phyloP scores from a whole-genome alignment of 805 yeast genomes.

The Priceomyces fermenticarens region DNA sequence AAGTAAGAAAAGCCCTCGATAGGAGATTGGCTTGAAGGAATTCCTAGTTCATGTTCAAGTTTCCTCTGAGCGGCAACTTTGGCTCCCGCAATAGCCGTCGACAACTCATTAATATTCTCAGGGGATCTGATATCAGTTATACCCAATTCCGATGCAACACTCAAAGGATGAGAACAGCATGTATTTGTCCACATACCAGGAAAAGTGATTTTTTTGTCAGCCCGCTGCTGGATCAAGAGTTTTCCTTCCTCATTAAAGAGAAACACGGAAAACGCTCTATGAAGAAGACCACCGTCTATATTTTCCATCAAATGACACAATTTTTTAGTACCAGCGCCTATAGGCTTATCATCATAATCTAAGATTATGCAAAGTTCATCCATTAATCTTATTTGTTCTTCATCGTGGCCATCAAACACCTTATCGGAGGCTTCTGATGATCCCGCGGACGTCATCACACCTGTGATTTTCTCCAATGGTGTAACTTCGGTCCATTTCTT shows the following conservation, averaged over 20 bases:
- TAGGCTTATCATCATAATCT: conserved; percentile 80
- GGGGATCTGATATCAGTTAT: conserved; percentile 11
- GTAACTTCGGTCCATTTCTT: conserved; percentile 63
- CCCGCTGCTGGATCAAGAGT: conserved; percentile 89
- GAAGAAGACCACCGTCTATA: conserved; percentile 81
- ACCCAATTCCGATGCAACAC: conserved; percentile 80
- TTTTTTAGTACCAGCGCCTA: conserved; percentile 94
- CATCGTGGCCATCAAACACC: conserved; percentile 83
- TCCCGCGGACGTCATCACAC: conserved; percentile 47
- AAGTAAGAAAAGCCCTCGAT: conserved; percentile 70
- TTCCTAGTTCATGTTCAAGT: conserved; percentile 90
- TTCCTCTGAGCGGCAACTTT: conserved; percentile 89
- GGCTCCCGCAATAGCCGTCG: conserved; percentile 70
- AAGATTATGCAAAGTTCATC: conserved; percentile 93
- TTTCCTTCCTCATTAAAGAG: conserved; percentile 74
- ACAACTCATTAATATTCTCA: conserved; percentile 35
- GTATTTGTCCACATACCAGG: conserved; percentile 98
- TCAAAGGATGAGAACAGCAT: conserved; percentile 96
- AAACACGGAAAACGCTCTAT: conserved; percentile 96
- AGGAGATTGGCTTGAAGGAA: conserved; percentile 57
- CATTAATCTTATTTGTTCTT: conserved; percentile 92
- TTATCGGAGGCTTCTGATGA: conserved; percentile 21
- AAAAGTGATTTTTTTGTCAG: conserved; percentile 93
- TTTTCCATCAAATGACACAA: conserved; percentile 84
- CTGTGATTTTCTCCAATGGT: conserved; percentile 59